Base-by-base conservation (phyloP, 2,329 filamentous ascomycete genomes). In the Simplicillium sp. region DNA sequence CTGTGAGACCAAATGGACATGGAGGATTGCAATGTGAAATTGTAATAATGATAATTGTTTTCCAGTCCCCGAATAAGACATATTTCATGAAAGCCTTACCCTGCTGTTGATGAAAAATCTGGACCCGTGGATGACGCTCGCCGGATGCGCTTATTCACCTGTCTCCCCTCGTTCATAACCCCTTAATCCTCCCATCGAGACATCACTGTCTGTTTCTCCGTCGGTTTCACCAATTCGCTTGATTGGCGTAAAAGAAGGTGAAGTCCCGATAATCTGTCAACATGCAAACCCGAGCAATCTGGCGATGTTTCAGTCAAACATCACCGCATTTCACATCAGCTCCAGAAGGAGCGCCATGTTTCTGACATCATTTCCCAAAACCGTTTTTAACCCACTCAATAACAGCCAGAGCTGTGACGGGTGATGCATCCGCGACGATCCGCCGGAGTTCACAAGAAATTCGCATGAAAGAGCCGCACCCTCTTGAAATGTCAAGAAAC, bases 271-370 rank as follows among this genome's bases (percentile, higher is more conserved):
- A 15, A 20, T 5, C 35, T 17, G 35, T 37, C 35, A 37, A 37
- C 12, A 20, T 37, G 35, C 35, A 37, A 37, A 37, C 35, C 25
- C 12, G 35, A 37, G 35, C 17, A 20, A 37, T 37, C 14, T 37
- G 14, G 35, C 17, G 18, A 37, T 18, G 35, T 37, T 25, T 37
- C 17, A 37, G 35, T 37, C 12, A 37, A 17, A 37, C 17, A 25
- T 28, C 17, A 37, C 35, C 35, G n/a, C 8, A 7, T 37, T 28
- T 37, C 13, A 28, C 18, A 4, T 37, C 35, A 37, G 35, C 35
- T 37, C 35, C 35, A 37, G 35, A 28, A 16, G 12, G 15, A 37
- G 14, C 35, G 35, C 35, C 35, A 37, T 37, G 35, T 37, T 37
- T 12, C 35, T 17, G 16, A 37, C 16, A 36, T 12, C 35, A 37